phyloP scores from a whole-genome alignment of 306 rosid species.

The Lagenaria siceraria region DNA sequence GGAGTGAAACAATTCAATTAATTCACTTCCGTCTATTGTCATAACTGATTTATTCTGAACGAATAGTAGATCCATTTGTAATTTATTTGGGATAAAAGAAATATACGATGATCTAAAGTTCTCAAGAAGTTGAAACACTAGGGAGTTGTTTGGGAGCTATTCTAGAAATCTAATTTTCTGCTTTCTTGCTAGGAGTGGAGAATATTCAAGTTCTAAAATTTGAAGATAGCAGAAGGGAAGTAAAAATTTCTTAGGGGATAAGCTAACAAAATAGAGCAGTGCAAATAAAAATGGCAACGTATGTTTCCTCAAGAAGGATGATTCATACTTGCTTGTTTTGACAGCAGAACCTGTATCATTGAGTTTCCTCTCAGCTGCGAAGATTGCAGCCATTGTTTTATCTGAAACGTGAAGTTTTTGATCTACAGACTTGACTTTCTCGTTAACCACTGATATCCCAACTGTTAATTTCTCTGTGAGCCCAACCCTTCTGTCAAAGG shows the following conservation, averaged over 20 bases:
- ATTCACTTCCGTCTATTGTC: constrained; percentile 2
- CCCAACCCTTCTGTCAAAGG: constrained; percentile 75
- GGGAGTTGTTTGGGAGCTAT: not conserved
- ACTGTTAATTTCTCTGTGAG: constrained; percentile 70
- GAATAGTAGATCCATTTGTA: not conserved
- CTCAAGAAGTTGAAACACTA: not conserved
- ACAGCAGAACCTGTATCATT: constrained; percentile 90
- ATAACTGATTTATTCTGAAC: not conserved
- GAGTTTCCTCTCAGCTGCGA: constrained; percentile 78
- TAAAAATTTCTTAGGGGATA: not conserved
- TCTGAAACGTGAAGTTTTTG: constrained; percentile 80
- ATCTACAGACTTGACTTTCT: constrained; percentile 86
- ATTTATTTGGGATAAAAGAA: not conserved
- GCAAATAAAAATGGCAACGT: not conserved
- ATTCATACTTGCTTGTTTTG: constrained; percentile 78
- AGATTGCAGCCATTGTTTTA: constrained; percentile 85
- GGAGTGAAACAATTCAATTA: constrained; percentile 3
- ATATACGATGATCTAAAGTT: not conserved
- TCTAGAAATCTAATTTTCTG: too few relatives aligned
- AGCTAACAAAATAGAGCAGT: not conserved
- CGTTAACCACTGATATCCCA: constrained; percentile 71
- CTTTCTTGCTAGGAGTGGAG: not conserved
- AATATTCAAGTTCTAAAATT: not conserved
- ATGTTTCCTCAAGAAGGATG: not conserved
- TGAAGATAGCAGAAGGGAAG: not conserved